Percentiles rank a stretch among this genome's conserved stretches.
Evolutionary conservation across 2,329 filamentous ascomycete genomes (phyloP).

Genomic region (Colletotrichum incanum): DNA sequence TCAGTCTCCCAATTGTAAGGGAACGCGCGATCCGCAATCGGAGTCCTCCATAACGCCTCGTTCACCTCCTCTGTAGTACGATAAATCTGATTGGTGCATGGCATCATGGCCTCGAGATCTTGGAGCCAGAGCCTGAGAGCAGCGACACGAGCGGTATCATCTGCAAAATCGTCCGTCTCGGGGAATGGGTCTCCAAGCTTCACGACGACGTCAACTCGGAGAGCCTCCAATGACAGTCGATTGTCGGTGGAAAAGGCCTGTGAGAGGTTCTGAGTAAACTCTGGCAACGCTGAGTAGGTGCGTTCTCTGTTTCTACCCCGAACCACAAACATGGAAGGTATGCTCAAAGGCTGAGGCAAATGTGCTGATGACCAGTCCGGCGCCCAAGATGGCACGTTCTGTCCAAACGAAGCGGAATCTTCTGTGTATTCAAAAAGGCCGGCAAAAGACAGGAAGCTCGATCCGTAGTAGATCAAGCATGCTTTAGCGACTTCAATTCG

Average conservation of each 20-base stretch:
- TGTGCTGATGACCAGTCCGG: slow-evolving; percentile 16
- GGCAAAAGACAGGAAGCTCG: slow-evolving; percentile 9
- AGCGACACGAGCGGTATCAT: background rate
- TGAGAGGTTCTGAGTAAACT: background rate
- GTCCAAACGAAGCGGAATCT: too few relatives aligned
- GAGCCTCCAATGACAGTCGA: background rate
- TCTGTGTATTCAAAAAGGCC: background rate
- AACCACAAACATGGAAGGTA: background rate
- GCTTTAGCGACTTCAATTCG: slow-evolving; percentile 10
- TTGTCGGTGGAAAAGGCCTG: background rate
- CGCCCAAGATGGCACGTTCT: background rate
- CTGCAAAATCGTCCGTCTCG: background rate
- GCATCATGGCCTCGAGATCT: background rate
- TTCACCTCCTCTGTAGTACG: background rate
- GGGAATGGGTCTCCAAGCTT: background rate
- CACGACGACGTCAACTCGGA: background rate
- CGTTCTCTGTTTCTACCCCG: background rate
- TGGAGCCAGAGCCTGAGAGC: slow-evolving; percentile 1
- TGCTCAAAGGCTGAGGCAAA: background rate
- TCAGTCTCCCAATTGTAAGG: slow-evolving; percentile 26
- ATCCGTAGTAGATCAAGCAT: slow-evolving; percentile 17
- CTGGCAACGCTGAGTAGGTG: slow-evolving; percentile 1
- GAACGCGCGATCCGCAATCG: slow-evolving; percentile 16
- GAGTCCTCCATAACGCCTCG: slow-evolving; percentile 19
- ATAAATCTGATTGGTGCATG: background rate